Conservation (phyloP, 2,329 filamentous ascomycete genomes). For the Chaetomiaceae sp. region DNA sequence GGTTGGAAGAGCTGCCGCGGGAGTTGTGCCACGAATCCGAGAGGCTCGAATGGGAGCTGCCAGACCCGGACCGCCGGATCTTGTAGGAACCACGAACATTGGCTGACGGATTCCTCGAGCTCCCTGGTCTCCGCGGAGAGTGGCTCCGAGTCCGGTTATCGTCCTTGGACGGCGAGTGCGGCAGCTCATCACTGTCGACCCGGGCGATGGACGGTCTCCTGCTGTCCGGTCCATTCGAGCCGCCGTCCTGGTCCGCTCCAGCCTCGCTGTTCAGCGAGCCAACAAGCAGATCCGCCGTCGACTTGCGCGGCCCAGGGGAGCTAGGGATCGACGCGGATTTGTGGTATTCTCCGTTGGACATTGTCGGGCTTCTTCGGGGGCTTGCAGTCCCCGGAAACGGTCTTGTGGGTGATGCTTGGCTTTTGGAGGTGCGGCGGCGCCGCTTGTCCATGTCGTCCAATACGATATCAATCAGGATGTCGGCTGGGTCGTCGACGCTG, state of each 20-base stretch:
- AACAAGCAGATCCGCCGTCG: conserved; percentile 45
- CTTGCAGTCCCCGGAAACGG: conserved; percentile 56
- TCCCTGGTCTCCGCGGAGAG: conserved; percentile 71
- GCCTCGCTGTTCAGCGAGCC: conserved; percentile 55
- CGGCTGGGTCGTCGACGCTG: conserved; percentile 80
- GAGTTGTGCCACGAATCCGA: conserved; percentile 59
- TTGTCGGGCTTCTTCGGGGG: conserved; percentile 56
- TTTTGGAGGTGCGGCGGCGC: conserved; percentile 79
- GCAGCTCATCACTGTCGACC: conserved; percentile 44
- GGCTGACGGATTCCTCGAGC: conserved; percentile 64
- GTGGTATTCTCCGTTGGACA: conserved; percentile 59
- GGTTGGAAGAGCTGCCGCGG: conserved; percentile 71
- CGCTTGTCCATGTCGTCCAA: conserved; percentile 94
- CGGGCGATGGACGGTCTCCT: conserved; percentile 41
- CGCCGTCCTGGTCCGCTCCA: conserved; percentile 39
- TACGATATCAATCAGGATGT: conserved; percentile 87
- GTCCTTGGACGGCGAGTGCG: conserved; percentile 38
- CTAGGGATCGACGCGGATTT: conserved; percentile 64
- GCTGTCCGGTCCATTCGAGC: conserved; percentile 30
- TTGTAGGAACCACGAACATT: conserved; percentile 65
- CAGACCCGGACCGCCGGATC: conserved; percentile 79
- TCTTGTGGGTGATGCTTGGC: conserved; percentile 70
- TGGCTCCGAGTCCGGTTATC: conserved; percentile 60
- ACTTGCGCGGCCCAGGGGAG: conserved; percentile 47
- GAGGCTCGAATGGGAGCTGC: conserved; percentile 80